Evolutionary conservation across 78 protist species (phyloP), one percentile per base, ranked within the genome.

Genomic region (Blattamonas nauphoetae): DNA sequence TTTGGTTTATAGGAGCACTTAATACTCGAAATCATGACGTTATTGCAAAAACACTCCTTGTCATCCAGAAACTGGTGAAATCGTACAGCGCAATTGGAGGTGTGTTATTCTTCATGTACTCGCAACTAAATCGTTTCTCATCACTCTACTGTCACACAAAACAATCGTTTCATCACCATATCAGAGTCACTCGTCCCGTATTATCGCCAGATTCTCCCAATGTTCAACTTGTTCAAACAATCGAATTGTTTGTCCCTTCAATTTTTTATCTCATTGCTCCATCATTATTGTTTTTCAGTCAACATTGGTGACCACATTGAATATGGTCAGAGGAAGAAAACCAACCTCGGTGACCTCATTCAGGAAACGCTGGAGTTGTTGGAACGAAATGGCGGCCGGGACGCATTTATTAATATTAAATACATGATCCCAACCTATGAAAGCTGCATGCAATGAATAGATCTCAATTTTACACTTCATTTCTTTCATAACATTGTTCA

Each of bases 171-270:
- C 21, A 11, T 55, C 71, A 29, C 21, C 21, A 29, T 29, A 29
- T 55, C 21, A 55, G 94, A 91, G 71, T 95, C 95, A 0, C 94
- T 96, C 38, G 97, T 94, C 41, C 96, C 96, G 0, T 96, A 93
- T 90, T 96, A 94, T 83, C 63, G 98, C 0, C 98, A 96, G 89
- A 94, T 96, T 5, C 92, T 96, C 2, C 98, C 98, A 21, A 80
- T 96, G 4, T 89, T 94, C 89, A 94, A 93, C 91, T 81, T 96
- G 1, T 94, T 94, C 92, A 92, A 92, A 87, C 81, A 46, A 88
- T 82, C 78, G 41, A 93, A 94, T 85, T 11, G 81, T 85, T 71
- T 85, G 87, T 34, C 79, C 34, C 1, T 1, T 34, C 33, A 11
- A 11, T 77, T 87, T 1, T 79, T 3, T 35, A 3, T 4, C 0